Base-by-base conservation (phyloP, 805 yeast species). In the Saturnispora serradocipensis region DNA sequence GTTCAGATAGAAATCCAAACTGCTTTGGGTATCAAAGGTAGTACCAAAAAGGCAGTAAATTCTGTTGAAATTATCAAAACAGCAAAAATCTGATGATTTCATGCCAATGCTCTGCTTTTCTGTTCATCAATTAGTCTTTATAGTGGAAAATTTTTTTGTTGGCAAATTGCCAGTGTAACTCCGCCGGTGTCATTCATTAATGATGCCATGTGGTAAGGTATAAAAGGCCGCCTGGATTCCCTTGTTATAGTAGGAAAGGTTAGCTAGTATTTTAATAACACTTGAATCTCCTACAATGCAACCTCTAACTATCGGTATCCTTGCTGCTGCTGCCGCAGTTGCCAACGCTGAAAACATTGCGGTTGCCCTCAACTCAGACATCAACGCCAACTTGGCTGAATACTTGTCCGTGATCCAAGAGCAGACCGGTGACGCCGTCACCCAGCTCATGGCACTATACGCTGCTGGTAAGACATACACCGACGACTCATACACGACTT, bases 401-500 rank as follows among this genome's bases (percentile, higher is more conserved):
- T 72, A 72, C 57, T 40, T 72, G 18, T 55, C 65, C 46, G 68
- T 59, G 53, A 58, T 70, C 46, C 63, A 56, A 27, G 62, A 65
- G 7, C 64, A 70, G 35, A 53, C 63, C 13, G 46, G 49, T 18
- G 58, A 51, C 18, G 66, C 61, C 40, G 68, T 67, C 24, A 53
- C 61, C 2, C 65, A 56, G 13, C 61, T 72, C 45, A 58, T 72
- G 9, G 47, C 60, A 15, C 59, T 71, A 49, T 72, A 71, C 43
- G 43, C 56, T 43, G 56, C 58, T 30, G 69, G 66, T 35, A 59
- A 57, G 32, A 72, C 75, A 44, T 73, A 72, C 61, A 72, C 72
- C 10, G 75, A 73, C 58, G 67, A 71, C 48, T 63, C 73, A n/a
- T 73, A 71, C 62, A 73, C 76, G 44, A 72, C 76, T 35, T 62